Evolutionary conservation across 805 yeast genomes (phyloP), one percentile per base, ranked within the genome.

Genomic region (Alloascoidea africana): DNA sequence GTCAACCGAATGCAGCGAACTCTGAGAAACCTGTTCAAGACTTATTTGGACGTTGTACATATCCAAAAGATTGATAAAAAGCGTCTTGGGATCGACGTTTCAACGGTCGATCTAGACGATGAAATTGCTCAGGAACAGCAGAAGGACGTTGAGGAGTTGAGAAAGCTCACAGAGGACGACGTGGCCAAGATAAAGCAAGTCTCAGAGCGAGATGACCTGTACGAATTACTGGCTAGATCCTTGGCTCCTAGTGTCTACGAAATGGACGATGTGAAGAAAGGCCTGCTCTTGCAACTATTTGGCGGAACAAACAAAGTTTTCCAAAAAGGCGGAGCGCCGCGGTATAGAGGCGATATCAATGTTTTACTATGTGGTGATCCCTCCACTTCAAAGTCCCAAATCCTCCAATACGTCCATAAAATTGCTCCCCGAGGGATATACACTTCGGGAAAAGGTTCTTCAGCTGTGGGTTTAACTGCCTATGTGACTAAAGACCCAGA

Each of bases 401-500:
- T 91, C 35, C 65, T 91, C 46, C 94, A 86, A 52, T 91, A 91
- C 48, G 96, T 91, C 33, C 98, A 91, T 60, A 84, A 87, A 51
- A 91, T 91, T 47, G 94, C 98, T 1, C 99, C 99, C 34, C 70
- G 98, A 54, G 98, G 98, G 47, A 84, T 91, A 32, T 91, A 87
- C 58, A 91, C 99, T 3, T 87, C 96, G 1, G 99, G 99, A 58
- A 91, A 91, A 52, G 98, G 98, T 37, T 86, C 96, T 1, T 91
- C 98, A 19, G 99, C 99, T 0, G 99, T 91, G 36, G 99, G 99
- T 66, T 66, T 91, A 51, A 91, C 99, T 0, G 98, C 99, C 0
- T 91, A 91, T 55, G 79, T 91, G 39, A 87, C 98, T 5, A 68
- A 96, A 51, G 99, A 91, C 55, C 69, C 82, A 17, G 97, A 91